Evolutionary conservation across 768 basidiomycete genomes (phyloP).

Genomic region (Lentinula detonsa): DNA sequence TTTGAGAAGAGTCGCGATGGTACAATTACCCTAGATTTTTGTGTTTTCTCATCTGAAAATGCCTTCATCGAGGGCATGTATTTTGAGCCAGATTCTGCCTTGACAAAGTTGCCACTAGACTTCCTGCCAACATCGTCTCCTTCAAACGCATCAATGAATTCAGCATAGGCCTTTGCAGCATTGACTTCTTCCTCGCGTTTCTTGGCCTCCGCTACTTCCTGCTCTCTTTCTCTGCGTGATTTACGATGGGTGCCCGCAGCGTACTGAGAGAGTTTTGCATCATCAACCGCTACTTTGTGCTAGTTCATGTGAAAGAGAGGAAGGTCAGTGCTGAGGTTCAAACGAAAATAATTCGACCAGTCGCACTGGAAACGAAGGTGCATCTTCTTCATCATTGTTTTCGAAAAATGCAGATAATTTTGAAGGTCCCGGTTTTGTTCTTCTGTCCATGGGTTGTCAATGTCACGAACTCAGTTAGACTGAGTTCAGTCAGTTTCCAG

Average conservation of each 20-base stretch:
- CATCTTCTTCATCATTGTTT: slow-evolving; percentile 77
- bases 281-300: slow-evolving; percentile 76
- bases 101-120: slow-evolving; percentile 52
- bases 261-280: slow-evolving; percentile 82
- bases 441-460: slow-evolving; percentile 52
- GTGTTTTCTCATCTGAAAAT: slow-evolving; percentile 21
- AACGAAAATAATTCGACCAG: slow-evolving; percentile 64
- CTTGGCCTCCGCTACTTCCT: slow-evolving; percentile 88
- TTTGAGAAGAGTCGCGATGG: not conserved
- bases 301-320: slow-evolving; percentile 41
- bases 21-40: slow-evolving; percentile 20
- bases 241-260: slow-evolving; percentile 83
- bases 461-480: not conserved
- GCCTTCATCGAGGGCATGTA: slow-evolving; percentile 36
- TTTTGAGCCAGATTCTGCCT: slow-evolving; percentile 43
- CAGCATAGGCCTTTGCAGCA: slow-evolving; percentile 75
- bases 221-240: slow-evolving; percentile 88
- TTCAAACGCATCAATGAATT: slow-evolving; percentile 82
- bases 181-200: slow-evolving; percentile 76
- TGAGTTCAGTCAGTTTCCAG: too few relatives aligned
- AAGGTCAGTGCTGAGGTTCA: slow-evolving; percentile 55
- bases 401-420: slow-evolving; percentile 79
- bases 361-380: slow-evolving; percentile 85
- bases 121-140: slow-evolving; percentile 53
- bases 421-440: slow-evolving; percentile 36